phyloP scores from a whole-genome alignment of 1,284 basidiomycete species.

The Sphagnurus paluster region DNA sequence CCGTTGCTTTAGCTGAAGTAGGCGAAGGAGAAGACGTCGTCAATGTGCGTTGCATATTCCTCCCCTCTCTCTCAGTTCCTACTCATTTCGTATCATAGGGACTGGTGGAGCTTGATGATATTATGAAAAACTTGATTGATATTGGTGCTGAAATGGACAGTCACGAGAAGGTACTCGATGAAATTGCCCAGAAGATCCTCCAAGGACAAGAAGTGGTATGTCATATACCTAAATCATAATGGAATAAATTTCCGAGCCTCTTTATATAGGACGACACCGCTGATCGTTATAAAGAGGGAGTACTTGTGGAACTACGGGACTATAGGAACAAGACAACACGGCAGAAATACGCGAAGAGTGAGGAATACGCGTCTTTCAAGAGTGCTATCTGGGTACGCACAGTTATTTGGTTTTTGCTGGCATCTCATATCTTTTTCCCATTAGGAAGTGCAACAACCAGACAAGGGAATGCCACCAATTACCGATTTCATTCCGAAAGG shows the following conservation, averaged over 20 bases:
- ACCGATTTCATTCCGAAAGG: constrained; percentile 72
- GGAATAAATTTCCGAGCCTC: not conserved
- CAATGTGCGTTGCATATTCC: constrained; percentile 41
- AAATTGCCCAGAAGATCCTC: constrained; percentile 55
- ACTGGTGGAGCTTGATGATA: constrained; percentile 55
- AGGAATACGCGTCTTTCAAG: constrained; percentile 65
- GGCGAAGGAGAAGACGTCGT: constrained; percentile 52
- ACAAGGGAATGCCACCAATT: constrained; percentile 73
- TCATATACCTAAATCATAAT: constrained; percentile 2
- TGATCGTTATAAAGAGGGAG: constrained; percentile 44
- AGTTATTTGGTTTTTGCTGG: not conserved
- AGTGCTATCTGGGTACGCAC: constrained; percentile 64
- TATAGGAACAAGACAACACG: constrained; percentile 64
- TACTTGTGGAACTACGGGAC: constrained; percentile 41
- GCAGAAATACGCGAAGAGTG: constrained; percentile 70
- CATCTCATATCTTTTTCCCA: constrained; percentile 1
- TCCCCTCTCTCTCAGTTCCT: constrained; percentile 2
- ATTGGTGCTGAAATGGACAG: constrained; percentile 57
- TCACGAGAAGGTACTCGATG: constrained; percentile 54
- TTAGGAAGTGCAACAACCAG: constrained; percentile 70
- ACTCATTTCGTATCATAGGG: constrained; percentile 37
- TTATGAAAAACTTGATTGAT: constrained; percentile 70
- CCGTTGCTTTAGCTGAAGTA: constrained; percentile 60
- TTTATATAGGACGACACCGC: constrained; percentile 45
- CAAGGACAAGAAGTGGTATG: constrained; percentile 60